These are phyloP conservation scores for Botrytis fabae DNA, from an alignment of 2,329 filamentous ascomycete species.

Conservation along the genomic window DNA sequence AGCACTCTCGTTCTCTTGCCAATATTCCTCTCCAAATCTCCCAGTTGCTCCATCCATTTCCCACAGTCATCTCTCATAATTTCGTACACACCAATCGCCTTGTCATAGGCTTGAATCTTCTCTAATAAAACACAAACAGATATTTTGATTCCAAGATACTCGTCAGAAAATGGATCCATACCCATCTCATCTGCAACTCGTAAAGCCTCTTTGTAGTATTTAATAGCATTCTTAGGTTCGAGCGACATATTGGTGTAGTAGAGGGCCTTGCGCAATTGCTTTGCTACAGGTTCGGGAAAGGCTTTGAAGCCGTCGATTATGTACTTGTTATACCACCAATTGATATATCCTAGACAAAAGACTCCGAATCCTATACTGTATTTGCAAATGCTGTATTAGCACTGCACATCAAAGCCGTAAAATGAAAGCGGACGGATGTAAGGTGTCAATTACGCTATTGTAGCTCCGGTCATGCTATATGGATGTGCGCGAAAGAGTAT, in stretches of 20 bases:
- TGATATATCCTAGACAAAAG: conserved; percentile 35
- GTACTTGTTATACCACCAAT: conserved; percentile 40
- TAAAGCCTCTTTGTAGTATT: conserved; percentile 81
- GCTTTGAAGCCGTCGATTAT: conserved; percentile 50
- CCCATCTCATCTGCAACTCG: conserved; percentile 69
- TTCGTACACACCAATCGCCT: conserved; percentile 76
- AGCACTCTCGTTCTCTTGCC: conserved; percentile 64
- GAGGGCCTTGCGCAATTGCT: conserved; percentile 77
- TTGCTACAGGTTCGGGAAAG: conserved; percentile 69
- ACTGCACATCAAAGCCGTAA: neutral
- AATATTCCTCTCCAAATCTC: conserved; percentile 48
- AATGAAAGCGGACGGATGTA: neutral
- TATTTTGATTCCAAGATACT: conserved; percentile 86
- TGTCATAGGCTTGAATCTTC: conserved; percentile 67
- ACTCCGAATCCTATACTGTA: conserved; percentile 36
- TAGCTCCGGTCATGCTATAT: conserved; percentile 36
- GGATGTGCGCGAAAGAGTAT: conserved; percentile 36
- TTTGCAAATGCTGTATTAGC: conserved; percentile 15
- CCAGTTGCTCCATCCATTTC: conserved; percentile 59
- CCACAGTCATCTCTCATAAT: conserved; percentile 70
- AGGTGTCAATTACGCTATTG: conserved; percentile 31
- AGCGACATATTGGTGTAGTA: conserved; percentile 80
- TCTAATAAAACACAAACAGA: conserved; percentile 79
- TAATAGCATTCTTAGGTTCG: conserved; percentile 74
- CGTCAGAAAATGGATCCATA: conserved; percentile 87